Base-by-base conservation (phyloP, 495 filamentous ascomycete genomes). In the Haplographium delicatum region DNA sequence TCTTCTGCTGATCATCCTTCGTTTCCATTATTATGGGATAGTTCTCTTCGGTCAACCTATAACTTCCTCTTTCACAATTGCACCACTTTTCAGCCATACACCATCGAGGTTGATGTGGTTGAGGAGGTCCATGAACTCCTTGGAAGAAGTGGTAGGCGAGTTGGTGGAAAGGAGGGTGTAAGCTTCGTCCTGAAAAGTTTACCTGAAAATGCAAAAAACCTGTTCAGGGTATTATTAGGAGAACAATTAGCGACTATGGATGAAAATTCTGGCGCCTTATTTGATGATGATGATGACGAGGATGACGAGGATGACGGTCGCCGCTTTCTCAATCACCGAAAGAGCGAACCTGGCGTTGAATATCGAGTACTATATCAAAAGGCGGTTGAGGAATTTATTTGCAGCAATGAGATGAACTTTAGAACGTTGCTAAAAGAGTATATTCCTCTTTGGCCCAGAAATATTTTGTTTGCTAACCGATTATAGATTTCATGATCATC, bases 371-470 rank as follows among this genome's bases (percentile, higher is more conserved):
- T 97, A 47, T 98, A 97, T 68, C 89, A 93, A 62, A 95, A 94
- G 65, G 91, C 91, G 15, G 84, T 89, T 19, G 91, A 95, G 68
- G 89, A 96, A 63, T 96, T 98, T 65, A 90, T 97, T 33, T 96
- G 91, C 56, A 91, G 88, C 57, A 94, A 84, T 51, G 93, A 98
- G 74, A 89, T 96, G 81, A 88, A 84, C 59, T 98, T 97, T 68
- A 75, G 93, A 54, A 91, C 88, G 24, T 54, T 98, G 66, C 64
- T 98, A 60, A 97, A 96, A 69, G 93, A 98, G 78, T 89, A 68
- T 68, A 25, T 16, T 18, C 20, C n/a, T 4, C 13, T 18, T 5
- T 42, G n/a, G n/a, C n/a, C 7, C 6, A n/a, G 10, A 16, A 15
- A 44, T 23, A 6, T 41, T 26, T 30, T 39, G 16, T 28, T 49